Evolutionary conservation across 2,329 filamentous ascomycete species (phyloP).

Genomic region (Paraconiothyrium sp.): DNA sequence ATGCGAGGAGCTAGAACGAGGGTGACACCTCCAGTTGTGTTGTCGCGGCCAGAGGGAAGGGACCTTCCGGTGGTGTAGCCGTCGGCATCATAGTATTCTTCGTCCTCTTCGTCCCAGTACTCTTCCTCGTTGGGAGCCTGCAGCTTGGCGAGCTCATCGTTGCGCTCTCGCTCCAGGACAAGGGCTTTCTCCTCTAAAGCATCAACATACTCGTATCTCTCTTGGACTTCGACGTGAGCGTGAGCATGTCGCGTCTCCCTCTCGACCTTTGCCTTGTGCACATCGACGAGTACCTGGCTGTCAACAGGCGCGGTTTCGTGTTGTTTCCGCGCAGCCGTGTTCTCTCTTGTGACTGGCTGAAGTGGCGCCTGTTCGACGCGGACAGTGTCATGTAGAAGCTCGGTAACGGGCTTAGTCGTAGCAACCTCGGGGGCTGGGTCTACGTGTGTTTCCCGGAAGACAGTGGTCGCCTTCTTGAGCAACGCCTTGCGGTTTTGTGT

Average conservation of each 20-base stretch:
- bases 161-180: slow-evolving; percentile 47
- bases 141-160: slow-evolving; percentile 46
- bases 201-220: slow-evolving; percentile 48
- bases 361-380: slow-evolving; percentile 18
- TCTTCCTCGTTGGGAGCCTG: slow-evolving; percentile 66
- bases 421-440: slow-evolving; percentile 30
- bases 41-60: slow-evolving; percentile 77
- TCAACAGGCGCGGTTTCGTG: slow-evolving; percentile 7
- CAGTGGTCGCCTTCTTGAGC: slow-evolving; percentile 62
- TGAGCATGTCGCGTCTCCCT: slow-evolving; percentile 18
- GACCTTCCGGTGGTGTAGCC: slow-evolving; percentile 80
- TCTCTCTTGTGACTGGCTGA: slow-evolving; percentile 13
- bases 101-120: slow-evolving; percentile 78
- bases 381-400: slow-evolving; percentile 28
- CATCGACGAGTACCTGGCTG: slow-evolving; percentile 3
- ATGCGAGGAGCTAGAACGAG: slow-evolving; percentile 77
- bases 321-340: slow-evolving; percentile 3
- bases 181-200: slow-evolving; percentile 50
- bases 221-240: slow-evolving; percentile 31
- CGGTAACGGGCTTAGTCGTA: slow-evolving; percentile 30
- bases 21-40: slow-evolving; percentile 72
- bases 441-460: slow-evolving; percentile 62
- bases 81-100: slow-evolving; percentile 77
- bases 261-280: slow-evolving; percentile 27
- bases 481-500: slow-evolving; percentile 58